A percentile compares a stretch with the other conserved stretches of the same genome.
Conservation (phyloP, 1,139 yeast species). For the Candida mesenterica region DNA sequence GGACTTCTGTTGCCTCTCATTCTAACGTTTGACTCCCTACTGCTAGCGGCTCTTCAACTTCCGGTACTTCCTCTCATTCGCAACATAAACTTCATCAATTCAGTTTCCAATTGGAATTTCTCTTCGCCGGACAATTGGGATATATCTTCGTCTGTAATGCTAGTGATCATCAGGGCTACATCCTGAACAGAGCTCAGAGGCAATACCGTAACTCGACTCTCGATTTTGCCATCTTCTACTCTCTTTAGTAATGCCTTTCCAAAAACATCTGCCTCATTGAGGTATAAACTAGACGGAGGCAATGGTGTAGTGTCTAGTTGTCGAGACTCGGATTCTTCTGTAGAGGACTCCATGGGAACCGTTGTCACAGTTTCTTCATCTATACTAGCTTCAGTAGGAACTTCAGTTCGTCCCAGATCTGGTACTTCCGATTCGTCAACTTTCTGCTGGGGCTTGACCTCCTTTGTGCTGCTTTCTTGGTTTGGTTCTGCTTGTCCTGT, state of each 20-base stretch:
- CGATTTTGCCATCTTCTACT: too few species aligned
- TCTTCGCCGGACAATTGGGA: conserved; percentile 18
- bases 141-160: conserved; percentile 17
- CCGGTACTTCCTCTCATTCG: conserved; percentile 29
- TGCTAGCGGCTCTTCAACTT: too few species aligned
- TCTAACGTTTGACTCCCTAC: too few species aligned
- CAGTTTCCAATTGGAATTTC: conserved; percentile 30
- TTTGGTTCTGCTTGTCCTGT: too few species aligned
- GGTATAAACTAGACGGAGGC: conserved; percentile 3
- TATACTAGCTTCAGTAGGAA: too few species aligned
- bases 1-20: too few species aligned
- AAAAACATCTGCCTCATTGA: not conserved
- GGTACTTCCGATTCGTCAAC: not conserved
- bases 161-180: conserved; percentile 5
- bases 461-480: too few species aligned
- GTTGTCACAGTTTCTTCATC: not conserved
- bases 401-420: too few species aligned
- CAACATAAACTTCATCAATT: conserved; percentile 32
- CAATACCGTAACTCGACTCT: not conserved
- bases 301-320: conserved; percentile 3
- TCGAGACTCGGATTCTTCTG: not conserved
- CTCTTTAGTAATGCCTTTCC: too few species aligned
- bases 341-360: not conserved
- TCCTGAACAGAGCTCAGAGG: conserved; percentile 1
- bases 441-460: too few species aligned